Conservation (phyloP, 768 basidiomycete species). For the Porpolomopsis calyptriformis region DNA sequence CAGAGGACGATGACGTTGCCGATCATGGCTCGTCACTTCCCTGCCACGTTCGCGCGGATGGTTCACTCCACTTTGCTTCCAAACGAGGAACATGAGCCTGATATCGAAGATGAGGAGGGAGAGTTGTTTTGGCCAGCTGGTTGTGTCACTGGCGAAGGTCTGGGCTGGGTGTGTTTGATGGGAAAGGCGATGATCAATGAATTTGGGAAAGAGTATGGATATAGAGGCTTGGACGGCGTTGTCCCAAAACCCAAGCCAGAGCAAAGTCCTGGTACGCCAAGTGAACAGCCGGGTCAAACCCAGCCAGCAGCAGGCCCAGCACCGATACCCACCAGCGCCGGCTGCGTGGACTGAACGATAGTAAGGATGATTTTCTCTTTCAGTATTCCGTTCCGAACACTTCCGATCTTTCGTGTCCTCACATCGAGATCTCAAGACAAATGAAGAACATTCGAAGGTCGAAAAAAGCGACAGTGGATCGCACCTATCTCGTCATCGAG, state of each 20-base stretch:
- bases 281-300: background rate
- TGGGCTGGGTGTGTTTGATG: constrained; percentile 83
- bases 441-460: no score
- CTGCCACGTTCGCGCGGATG: constrained; percentile 66
- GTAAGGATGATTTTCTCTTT: background rate
- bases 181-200: constrained; percentile 81
- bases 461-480: no score
- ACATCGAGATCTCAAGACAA: no score
- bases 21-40: constrained; percentile 59
- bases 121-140: constrained; percentile 82
- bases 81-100: constrained; percentile 67
- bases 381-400: no score
- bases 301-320: background rate
- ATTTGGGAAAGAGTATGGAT: constrained; percentile 66
- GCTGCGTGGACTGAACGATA: background rate
- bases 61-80: constrained; percentile 50
- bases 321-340: background rate
- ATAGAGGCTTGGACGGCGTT: constrained; percentile 61
- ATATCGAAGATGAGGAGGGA: constrained; percentile 78
- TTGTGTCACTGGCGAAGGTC: constrained; percentile 59
- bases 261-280: constrained; percentile 7
- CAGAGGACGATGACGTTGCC: constrained; percentile 54
- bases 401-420: no score
- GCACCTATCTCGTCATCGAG: no score
- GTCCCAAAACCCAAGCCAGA: constrained; percentile 52